Percentiles rank a stretch among this genome's conserved stretches.
Evolutionary conservation across 2,329 filamentous ascomycete species (phyloP).

Genomic region (Trichocomaceae sp.): DNA sequence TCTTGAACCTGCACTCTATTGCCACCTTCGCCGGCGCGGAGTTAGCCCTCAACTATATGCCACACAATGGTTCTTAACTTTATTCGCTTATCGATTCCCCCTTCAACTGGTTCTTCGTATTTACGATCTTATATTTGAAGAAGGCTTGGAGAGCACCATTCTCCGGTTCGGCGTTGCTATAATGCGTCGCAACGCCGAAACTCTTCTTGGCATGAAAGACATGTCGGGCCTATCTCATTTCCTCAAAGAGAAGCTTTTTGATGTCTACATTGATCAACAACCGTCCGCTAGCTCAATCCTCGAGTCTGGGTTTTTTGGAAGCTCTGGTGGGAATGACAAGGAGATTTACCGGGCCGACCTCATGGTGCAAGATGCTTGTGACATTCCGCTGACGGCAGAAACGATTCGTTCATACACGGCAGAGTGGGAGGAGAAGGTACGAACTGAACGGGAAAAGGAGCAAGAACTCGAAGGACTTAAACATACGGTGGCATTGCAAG

Average conservation of each 20-base stretch:
- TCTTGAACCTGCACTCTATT: slow-evolving; percentile 86
- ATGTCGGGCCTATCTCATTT: slow-evolving; percentile 86
- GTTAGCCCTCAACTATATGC: slow-evolving; percentile 91
- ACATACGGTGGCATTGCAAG: slow-evolving; percentile 58
- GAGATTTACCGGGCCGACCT: slow-evolving; percentile 93
- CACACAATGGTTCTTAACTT: slow-evolving; percentile 96
- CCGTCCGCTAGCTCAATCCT: slow-evolving; percentile 89
- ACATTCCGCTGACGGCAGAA: slow-evolving; percentile 75
- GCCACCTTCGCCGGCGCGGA: slow-evolving; percentile 79
- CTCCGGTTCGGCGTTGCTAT: slow-evolving; percentile 90
- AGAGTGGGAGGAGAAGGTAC: slow-evolving; percentile 90
- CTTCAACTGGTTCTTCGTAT: slow-evolving; percentile 92
- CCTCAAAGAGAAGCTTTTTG: slow-evolving; percentile 88
- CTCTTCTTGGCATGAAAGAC: slow-evolving; percentile 76
- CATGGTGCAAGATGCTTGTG: slow-evolving; percentile 86
- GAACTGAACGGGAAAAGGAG: slow-evolving; percentile 74
- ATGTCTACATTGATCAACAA: slow-evolving; percentile 92
- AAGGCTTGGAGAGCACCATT: slow-evolving; percentile 81
- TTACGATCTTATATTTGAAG: slow-evolving; percentile 89
- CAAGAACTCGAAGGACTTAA: slow-evolving; percentile 70
- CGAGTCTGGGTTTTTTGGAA: slow-evolving; percentile 95
- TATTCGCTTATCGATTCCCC: slow-evolving; percentile 98
- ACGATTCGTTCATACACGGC: slow-evolving; percentile 70
- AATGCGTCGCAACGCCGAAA: slow-evolving; percentile 86
- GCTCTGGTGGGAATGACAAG: slow-evolving; percentile 80